Base-by-base conservation (phyloP, 1,139 yeast species). In the Candida tropicalis region DNA sequence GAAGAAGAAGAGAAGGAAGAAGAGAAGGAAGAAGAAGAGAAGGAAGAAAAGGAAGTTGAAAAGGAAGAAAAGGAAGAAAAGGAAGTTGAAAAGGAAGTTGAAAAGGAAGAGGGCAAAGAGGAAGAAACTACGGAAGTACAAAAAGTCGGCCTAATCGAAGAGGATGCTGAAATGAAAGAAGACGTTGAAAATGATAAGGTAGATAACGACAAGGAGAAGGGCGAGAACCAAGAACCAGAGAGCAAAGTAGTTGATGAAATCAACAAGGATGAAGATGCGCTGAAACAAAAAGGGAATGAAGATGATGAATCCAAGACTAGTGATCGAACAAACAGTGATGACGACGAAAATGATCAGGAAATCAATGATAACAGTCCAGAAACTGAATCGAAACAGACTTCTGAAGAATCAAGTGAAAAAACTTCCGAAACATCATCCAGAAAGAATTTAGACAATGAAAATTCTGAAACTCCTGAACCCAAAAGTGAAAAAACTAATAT, bases 51-150 rank as follows among this genome's bases (percentile, higher is more conserved):
- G 6, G 25, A 23, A 10, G 11, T n/a, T 15, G 40, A 38, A 27
- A 35, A 36, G 28, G 35, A 42, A 22, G 15, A 25, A 26, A 33
- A 34, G 29, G 38, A 33, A 25, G 40, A 40, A 15, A 13, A 27
- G 25, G 20, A 35, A 39, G 20, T 27, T 38, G 37, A 32, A 44
- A 49, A 47, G 39, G 50, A 45, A 42, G 5, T 35, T 16, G 37
- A 44, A 35, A 48, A 45, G 29, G 22, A 13, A 38, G 26, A 24
- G 10, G 22, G 7, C 20, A 24, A 3, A 20, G 26, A 27, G 27
- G 32, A 9, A 32, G 40, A 28, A n/a, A n/a, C n/a, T n/a, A n/a
- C n/a, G n/a, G n/a, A n/a, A n/a, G n/a, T n/a, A n/a, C n/a, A n/a
- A n/a, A n/a, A n/a, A n/a, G n/a, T n/a, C n/a, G n/a, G n/a, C n/a